Evolutionary conservation across 306 rosid genomes (phyloP).

Genomic region (Cicer yamashitae): DNA sequence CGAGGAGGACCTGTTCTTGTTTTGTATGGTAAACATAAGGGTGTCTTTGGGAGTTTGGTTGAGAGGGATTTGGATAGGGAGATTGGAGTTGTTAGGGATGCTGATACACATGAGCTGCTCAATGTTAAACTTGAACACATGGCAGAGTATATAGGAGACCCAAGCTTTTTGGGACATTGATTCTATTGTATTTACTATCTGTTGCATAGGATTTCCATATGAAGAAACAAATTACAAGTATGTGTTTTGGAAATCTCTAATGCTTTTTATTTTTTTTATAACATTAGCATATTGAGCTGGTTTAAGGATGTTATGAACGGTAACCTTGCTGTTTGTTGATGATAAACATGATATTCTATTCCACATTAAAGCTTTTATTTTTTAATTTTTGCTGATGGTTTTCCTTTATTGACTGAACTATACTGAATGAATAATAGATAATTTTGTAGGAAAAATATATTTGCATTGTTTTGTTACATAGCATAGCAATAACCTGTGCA

Average conservation of each 20-base stretch:
- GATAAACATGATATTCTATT: conserved; percentile 13
- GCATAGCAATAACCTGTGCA: neutral
- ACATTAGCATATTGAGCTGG: neutral
- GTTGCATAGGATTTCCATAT: neutral
- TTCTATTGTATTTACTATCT: conserved; percentile 9
- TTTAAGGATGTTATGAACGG: conserved; percentile 17
- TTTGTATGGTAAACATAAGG: conserved; percentile 77
- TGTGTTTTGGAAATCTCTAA: conserved; percentile 37
- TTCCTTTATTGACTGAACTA: conserved; percentile 23
- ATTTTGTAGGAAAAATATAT: conserved; percentile 5
- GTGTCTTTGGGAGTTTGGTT: conserved; percentile 75
- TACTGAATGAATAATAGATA: neutral
- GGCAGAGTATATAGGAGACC: conserved; percentile 88
- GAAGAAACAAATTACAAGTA: conserved; percentile 32
- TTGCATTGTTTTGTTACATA: conserved; percentile 1
- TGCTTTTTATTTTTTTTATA: neutral
- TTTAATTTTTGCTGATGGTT: neutral
- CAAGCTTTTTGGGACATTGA: conserved; percentile 79
- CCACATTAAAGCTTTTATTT: neutral
- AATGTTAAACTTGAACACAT: conserved; percentile 74
- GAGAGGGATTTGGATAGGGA: conserved; percentile 79
- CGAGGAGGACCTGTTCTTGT: conserved; percentile 85
- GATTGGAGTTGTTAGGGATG: conserved; percentile 70
- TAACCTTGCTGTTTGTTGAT: conserved; percentile 20
- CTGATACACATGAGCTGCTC: conserved; percentile 70